A percentile compares a stretch with the other conserved stretches of the same genome.
Evolutionary conservation across 177 flowering plant genomes (phyloP).

Genomic region (Telopea speciosissima): DNA sequence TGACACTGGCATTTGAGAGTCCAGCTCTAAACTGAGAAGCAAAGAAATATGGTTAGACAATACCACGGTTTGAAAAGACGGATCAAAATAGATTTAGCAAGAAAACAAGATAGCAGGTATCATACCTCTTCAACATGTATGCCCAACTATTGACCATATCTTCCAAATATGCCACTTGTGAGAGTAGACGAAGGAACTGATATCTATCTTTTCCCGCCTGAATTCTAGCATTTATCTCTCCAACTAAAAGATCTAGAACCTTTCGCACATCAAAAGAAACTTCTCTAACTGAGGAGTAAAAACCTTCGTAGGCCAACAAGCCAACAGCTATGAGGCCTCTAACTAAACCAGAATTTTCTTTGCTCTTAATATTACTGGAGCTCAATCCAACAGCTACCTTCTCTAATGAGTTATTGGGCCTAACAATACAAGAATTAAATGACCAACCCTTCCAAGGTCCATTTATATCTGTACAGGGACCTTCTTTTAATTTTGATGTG

Average conservation of each 20-base stretch:
- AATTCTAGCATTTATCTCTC: constrained; percentile 49
- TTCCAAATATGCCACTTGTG: constrained; percentile 94
- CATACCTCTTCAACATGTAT: constrained; percentile 62
- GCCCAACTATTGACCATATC: constrained; percentile 89
- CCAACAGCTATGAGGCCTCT: constrained; percentile 92
- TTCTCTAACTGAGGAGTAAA: constrained; percentile 63
- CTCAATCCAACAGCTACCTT: constrained; percentile 28
- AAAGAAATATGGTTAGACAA: constrained; percentile 14
- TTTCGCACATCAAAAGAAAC: constrained; percentile 67
- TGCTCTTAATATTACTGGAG: constrained; percentile 35
- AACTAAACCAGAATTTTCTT: constrained; percentile 50
- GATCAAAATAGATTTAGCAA: constrained; percentile 1
- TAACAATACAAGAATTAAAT: constrained; percentile 82
- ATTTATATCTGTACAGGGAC: constrained; percentile 62
- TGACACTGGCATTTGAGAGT: constrained; percentile 23
- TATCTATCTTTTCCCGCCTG: constrained; percentile 64
- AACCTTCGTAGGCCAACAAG: constrained; percentile 79
- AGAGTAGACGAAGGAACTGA: constrained; percentile 61
- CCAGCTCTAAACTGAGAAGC: constrained; percentile 62
- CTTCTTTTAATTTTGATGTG: constrained; percentile 90
- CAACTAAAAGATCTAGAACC: constrained; percentile 76
- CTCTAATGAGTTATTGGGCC: constrained; percentile 47
- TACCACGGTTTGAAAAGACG: background rate
- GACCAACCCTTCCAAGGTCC: constrained; percentile 99
- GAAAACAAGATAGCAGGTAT: constrained; percentile 1